phyloP scores from a whole-genome alignment of 306 rosid genomes.

The Comarum palustre region DNA sequence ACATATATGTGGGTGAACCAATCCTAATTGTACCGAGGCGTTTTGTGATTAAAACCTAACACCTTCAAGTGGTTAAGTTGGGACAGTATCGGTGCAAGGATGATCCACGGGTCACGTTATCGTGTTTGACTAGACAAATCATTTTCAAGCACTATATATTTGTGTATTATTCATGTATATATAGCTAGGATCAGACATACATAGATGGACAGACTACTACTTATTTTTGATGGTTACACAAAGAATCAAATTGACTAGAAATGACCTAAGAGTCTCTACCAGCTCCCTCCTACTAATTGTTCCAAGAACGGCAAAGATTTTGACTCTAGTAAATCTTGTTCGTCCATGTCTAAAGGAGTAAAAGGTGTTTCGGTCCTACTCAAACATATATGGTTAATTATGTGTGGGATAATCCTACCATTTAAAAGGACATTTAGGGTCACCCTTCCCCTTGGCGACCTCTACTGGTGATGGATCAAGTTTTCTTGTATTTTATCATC shows the following conservation, averaged over 20 bases:
- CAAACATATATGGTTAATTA: neutral
- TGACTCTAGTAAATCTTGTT: constrained; percentile 5
- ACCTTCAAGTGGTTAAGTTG: too few relatives aligned
- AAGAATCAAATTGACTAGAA: constrained; percentile 8
- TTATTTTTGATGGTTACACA: constrained; percentile 5
- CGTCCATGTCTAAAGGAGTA: constrained; percentile 3
- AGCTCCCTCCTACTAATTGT: neutral
- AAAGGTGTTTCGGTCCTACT: constrained; percentile 1
- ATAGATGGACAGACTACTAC: constrained; percentile 5
- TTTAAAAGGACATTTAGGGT: constrained; percentile 7
- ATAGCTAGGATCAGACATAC: neutral
- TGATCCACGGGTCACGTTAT: too few relatives aligned
- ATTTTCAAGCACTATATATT: neutral
- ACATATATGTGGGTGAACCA: too few relatives aligned
- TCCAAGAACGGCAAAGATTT: neutral
- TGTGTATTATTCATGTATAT: neutral
- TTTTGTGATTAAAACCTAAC: too few relatives aligned
- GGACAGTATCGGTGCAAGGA: too few relatives aligned
- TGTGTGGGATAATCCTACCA: neutral
- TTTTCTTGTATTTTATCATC: neutral
- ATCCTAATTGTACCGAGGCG: too few relatives aligned
- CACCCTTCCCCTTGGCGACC: constrained; percentile 3
- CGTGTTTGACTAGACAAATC: neutral
- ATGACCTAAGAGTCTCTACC: constrained; percentile 2
- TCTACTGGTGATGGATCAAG: neutral